These are phyloP conservation scores for Scopulariopsis brevicaulis DNA, from an alignment of 2,329 filamentous ascomycete species.

Conservation along the genomic window DNA sequence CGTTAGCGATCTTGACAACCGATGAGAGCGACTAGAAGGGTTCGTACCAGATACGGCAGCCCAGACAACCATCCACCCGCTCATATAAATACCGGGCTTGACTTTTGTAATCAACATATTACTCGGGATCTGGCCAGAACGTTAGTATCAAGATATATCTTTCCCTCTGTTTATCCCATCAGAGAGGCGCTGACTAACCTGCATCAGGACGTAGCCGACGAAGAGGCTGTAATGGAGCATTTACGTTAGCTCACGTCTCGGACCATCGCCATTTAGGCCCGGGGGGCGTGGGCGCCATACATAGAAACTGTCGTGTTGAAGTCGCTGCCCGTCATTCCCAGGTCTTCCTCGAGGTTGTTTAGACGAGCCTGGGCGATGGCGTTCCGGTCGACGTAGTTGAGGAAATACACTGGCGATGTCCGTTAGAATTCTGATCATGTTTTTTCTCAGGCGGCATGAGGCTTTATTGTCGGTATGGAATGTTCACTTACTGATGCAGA, in stretches of 20 bases:
- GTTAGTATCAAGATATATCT: not conserved
- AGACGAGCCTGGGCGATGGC: constrained; percentile 33
- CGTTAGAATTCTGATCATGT: not conserved
- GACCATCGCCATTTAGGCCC: not conserved
- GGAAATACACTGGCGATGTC: constrained; percentile 29
- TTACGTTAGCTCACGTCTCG: constrained; percentile 8
- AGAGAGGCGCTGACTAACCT: constrained; percentile 7
- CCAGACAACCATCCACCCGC: constrained; percentile 29
- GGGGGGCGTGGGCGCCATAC: constrained; percentile 12
- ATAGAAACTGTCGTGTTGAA: constrained; percentile 33
- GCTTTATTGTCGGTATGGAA: not conserved
- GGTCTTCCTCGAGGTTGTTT: constrained; percentile 33
- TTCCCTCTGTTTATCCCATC: not conserved
- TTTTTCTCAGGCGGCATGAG: not conserved
- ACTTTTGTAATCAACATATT: constrained; percentile 32
- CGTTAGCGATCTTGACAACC: not conserved
- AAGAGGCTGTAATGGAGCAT: constrained; percentile 15
- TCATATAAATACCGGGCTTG: constrained; percentile 27
- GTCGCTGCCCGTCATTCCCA: constrained; percentile 41
- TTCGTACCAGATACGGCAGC: constrained; percentile 16
- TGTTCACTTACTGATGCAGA: not conserved
- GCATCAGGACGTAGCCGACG: constrained; percentile 32
- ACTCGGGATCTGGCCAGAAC: constrained; percentile 15
- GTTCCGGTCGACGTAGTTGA: constrained; percentile 33
- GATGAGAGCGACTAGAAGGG: not conserved